Conservation (phyloP, 768 basidiomycete species). For the Psilocybe subaeruginosa region DNA sequence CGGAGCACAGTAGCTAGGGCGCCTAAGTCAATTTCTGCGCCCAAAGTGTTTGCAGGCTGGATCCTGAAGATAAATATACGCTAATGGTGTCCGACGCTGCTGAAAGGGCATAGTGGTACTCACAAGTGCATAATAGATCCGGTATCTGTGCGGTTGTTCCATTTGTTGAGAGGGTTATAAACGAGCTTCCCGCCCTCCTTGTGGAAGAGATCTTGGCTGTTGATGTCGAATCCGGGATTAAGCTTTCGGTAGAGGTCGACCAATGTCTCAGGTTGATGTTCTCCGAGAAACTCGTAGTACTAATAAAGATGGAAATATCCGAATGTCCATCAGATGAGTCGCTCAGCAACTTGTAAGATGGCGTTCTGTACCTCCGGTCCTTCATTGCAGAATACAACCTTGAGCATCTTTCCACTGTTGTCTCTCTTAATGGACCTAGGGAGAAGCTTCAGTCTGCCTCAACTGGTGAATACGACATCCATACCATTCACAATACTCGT, state of each 20-base stretch:
- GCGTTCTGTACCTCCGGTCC: constrained; percentile 1
- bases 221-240: constrained; percentile 4
- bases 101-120: background rate
- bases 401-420: constrained; percentile 1
- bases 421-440: constrained; percentile 1
- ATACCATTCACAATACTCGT: constrained; percentile 7
- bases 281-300: constrained; percentile 4
- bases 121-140: constrained; percentile 8
- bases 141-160: background rate
- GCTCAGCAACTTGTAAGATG: no score
- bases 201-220: background rate
- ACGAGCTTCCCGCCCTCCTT: background rate
- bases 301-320: background rate
- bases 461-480: background rate
- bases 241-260: background rate
- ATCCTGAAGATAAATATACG: background rate
- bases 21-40: background rate
- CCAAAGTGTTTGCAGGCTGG: constrained; percentile 2
- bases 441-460: background rate
- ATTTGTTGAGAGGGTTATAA: constrained; percentile 7
- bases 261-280: background rate
- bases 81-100: background rate
- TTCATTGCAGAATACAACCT: constrained; percentile 3
- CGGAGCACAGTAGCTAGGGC: constrained; percentile 1
- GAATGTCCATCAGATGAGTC: no score